Conservation (phyloP, 768 basidiomycete species). For the Mycena olivaceomarginata region DNA sequence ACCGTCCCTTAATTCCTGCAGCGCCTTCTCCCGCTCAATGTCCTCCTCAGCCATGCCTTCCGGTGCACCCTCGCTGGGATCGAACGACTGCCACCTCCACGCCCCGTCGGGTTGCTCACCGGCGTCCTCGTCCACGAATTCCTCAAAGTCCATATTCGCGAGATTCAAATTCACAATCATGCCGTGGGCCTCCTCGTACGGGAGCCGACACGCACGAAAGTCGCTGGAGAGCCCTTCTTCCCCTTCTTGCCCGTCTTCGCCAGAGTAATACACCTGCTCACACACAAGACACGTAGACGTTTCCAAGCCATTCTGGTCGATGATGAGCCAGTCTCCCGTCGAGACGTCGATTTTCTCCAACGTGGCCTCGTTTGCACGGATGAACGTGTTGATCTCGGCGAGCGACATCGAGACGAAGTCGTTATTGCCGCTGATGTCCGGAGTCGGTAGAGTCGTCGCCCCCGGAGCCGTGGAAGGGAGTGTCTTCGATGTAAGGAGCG, state of each 20-base stretch:
- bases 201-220: slow-evolving; percentile 24
- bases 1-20: neutral
- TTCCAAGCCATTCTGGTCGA: neutral
- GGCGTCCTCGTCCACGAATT: slow-evolving; percentile 25
- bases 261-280: neutral
- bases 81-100: slow-evolving; percentile 14
- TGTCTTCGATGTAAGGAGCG: neutral
- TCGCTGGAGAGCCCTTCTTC: neutral
- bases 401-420: neutral
- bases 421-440: neutral
- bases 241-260: neutral
- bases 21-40: neutral
- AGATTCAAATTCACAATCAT: slow-evolving; percentile 31
- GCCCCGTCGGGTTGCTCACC: slow-evolving; percentile 25
- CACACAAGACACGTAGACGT: neutral
- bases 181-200: slow-evolving; percentile 22
- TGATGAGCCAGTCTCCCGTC: neutral
- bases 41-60: neutral
- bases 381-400: neutral
- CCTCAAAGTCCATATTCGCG: slow-evolving; percentile 34
- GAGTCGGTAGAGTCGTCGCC: neutral
- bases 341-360: neutral
- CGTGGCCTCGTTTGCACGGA: neutral
- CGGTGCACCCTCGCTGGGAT: too few species aligned
- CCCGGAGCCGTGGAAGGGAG: neutral